Base-by-base conservation (phyloP, 2,329 filamentous ascomycete species). In the Tolypocladium inflatum region DNA sequence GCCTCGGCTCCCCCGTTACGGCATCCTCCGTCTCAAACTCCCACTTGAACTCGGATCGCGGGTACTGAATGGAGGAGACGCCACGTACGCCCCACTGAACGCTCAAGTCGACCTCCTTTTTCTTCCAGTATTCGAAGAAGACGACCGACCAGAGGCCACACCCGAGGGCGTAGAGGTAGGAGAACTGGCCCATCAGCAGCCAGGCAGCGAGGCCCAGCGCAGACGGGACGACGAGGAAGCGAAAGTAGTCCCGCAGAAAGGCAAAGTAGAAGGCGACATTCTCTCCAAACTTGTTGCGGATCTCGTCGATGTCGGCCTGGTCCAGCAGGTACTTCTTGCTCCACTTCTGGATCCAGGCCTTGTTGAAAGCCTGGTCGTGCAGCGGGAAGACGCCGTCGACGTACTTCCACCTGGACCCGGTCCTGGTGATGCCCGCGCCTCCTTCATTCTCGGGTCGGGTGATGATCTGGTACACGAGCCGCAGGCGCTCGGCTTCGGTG, bases 51-150 rank as follows among this genome's bases (percentile, higher is more conserved):
- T 93, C 83, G 41, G 84, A 81, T 53, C 91, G 82, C 63, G 87
- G 88, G 50, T 84, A 84, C 67, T 96, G 90, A 56, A 97, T 90
- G 55, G 79, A 82, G 4, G 89, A 92, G 1, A 96, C 91, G 8
- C 89, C 89, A 55, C 89, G 86, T 3, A 96, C 91, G 17, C 89
- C 89, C 93, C 93, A 97, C 65, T 90, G 84, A 19, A 96, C 84
- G 10, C 88, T 87, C 9, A 97, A 78, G 68, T 97, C 92, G 1
- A 86, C 79, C 72, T 97, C 91, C 71, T 95, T 90, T 66, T 93
- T 88, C 76, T 95, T 96, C 93, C 93, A 97, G 73, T 89, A 96
- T 70, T 97, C 93, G 58, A 96, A 88, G 68, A 97, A 97, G 54
- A 93, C 77, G 3, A 94, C 86, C 58, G 88, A 88, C 90, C 92